Evolutionary conservation across 345 rosid species (phyloP), one percentile per base, ranked within the genome.

Genomic region (Salix arbutifolia): DNA sequence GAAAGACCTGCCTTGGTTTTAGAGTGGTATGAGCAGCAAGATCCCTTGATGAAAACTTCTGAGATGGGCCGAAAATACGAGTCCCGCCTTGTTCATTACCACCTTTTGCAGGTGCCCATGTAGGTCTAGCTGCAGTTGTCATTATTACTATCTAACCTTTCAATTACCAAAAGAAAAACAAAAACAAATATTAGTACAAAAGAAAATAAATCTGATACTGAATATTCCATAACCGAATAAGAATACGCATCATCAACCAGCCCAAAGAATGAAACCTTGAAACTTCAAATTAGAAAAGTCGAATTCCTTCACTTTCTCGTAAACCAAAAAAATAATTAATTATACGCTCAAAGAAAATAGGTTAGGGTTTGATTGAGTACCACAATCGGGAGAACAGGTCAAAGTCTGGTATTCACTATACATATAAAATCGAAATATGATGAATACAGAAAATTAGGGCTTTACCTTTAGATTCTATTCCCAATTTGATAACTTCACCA

Each of bases 101-200:
- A 77, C 99, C 99, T 87, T 96, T 96, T 0, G 98, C 99, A 48
- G 99, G 99, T 26, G 96, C 97, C 99, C 99, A 96, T 3, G 99
- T 96, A 5, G 99, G 99, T 71, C 98, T 79, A 66, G 99, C 98
- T 16, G 98, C 99, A 25, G 98, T 93, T 74, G 99, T 96, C 99
- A 92, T 95, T 35, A n/a, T 78, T 74, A 46, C 75, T 64, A 25
- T 35, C 65, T 72, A 17, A n/a, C 71, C 67, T 46, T 64, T 30
- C 46, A 40, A 42, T 62, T 23, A 6, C 70, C 74, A 19, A 40
- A 19, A 31, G 33, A 31, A 28, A 52, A 30, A 40, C 37, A 4
- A 73, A 37, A 17, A 6, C 30, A 72, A 37, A 33, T 25, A 13
- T 23, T 30, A 26, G 38, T 14, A 6, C 23, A 71, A 53, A 8